A percentile compares a stretch with the other conserved stretches of the same genome.
Conservation (phyloP, 257 asterid species). For the Plantago major region DNA sequence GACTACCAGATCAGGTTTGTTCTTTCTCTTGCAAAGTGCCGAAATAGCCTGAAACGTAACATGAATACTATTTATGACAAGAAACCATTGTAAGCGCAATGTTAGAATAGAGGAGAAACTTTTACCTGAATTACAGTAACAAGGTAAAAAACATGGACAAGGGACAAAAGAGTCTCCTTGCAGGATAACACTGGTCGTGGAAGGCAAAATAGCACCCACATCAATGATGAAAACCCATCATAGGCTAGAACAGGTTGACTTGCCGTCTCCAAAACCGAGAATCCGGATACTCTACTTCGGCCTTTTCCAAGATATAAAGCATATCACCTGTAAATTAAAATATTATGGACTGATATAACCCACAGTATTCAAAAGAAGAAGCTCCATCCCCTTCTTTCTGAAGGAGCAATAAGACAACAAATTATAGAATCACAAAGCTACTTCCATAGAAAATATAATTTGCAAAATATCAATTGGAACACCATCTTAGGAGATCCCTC, state of each 20-base stretch:
- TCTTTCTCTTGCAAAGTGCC: conserved; percentile 35
- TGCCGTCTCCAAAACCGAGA: conserved; percentile 76
- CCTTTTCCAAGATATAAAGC: conserved; percentile 56
- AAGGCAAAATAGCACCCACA: conserved; percentile 95
- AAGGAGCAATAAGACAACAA: too few relatives aligned
- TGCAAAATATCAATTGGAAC: too few relatives aligned
- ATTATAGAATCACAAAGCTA: too few relatives aligned
- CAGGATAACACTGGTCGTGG: conserved; percentile 75
- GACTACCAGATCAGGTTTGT: conserved; percentile 33
- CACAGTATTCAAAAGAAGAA: conserved; percentile 3
- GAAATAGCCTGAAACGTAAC: conserved; percentile 57
- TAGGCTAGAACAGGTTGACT: conserved; percentile 71
- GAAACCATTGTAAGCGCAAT: conserved; percentile 7
- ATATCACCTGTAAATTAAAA: conserved; percentile 53
- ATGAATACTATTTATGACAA: conserved; percentile 16
- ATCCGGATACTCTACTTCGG: conserved; percentile 59
- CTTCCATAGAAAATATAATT: too few relatives aligned
- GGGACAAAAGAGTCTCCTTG: conserved; percentile 66
- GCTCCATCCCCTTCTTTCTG: too few relatives aligned
- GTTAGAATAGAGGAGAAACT: conserved; percentile 7
- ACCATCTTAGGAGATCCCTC: too few relatives aligned
- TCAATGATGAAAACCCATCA: conserved; percentile 85
- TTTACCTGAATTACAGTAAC: conserved; percentile 48
- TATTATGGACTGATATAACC: conserved; percentile 13
- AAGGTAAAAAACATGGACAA: conserved; percentile 71